phyloP scores from a whole-genome alignment of 208 protist genomes.

The Trypanosoma theileri region DNA sequence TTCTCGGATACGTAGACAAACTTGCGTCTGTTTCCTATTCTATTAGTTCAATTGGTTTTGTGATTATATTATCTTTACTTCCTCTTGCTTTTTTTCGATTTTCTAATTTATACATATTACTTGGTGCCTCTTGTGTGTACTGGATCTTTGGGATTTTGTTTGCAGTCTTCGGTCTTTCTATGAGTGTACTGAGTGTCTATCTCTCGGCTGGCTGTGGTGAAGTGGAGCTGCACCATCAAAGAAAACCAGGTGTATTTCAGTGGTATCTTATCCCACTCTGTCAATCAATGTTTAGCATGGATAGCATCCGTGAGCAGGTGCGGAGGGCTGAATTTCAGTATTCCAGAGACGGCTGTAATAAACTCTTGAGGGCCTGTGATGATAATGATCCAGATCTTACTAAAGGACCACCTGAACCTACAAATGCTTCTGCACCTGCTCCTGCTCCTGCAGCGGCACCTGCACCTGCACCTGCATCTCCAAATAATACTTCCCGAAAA shows the following conservation, averaged over 20 bases:
- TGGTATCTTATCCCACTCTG: constrained; percentile 27
- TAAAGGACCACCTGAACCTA: neutral
- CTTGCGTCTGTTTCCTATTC: constrained; percentile 15
- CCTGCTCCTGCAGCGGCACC: constrained; percentile 54
- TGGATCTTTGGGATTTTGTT: constrained; percentile 32
- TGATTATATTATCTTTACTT: constrained; percentile 15
- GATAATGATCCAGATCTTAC: constrained; percentile 1
- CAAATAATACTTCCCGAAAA: neutral
- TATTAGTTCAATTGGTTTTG: constrained; percentile 16
- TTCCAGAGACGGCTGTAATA: neutral
- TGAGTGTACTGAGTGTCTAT: constrained; percentile 12
- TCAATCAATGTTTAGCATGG: constrained; percentile 20
- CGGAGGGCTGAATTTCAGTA: neutral
- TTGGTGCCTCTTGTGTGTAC: constrained; percentile 27
- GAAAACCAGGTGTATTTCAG: constrained; percentile 31
- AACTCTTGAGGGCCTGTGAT: constrained; percentile 20
- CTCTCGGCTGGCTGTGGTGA: constrained; percentile 25
- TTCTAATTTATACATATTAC: constrained; percentile 1
- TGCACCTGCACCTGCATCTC: constrained; percentile 27
- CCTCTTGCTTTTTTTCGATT: constrained; percentile 17
- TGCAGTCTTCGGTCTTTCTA: constrained; percentile 12
- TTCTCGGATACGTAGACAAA: neutral
- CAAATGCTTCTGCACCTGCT: neutral
- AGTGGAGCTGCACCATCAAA: constrained; percentile 22
- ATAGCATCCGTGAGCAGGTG: neutral